Conservation (phyloP, 2,329 filamentous ascomycete species). For the Penicillium sp. region DNA sequence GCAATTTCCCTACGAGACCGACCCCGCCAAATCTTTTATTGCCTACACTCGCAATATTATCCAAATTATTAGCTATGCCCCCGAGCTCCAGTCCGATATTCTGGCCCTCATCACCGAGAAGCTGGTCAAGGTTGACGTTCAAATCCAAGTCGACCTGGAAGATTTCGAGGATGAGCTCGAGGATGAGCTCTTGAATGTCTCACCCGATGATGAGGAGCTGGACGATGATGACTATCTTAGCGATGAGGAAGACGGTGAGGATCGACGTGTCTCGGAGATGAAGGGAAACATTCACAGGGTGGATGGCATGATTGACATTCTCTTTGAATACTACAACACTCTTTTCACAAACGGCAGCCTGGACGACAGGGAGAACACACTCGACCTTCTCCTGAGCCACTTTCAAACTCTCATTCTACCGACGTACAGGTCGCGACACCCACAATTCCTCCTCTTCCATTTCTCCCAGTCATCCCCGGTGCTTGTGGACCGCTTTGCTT, state of each 20-base stretch:
- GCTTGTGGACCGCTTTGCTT: slow-evolving; percentile 76
- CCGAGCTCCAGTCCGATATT: slow-evolving; percentile 72
- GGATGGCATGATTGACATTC: slow-evolving; percentile 78
- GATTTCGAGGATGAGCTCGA: slow-evolving; percentile 86
- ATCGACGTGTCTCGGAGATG: slow-evolving; percentile 58
- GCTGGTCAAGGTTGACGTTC: slow-evolving; percentile 88
- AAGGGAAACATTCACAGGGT: slow-evolving; percentile 85
- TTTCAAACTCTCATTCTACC: slow-evolving; percentile 85
- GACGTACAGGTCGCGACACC: slow-evolving; percentile 85
- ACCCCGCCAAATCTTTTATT: slow-evolving; percentile 72
- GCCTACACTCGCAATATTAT: slow-evolving; percentile 85
- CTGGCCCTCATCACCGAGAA: slow-evolving; percentile 77
- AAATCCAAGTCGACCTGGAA: slow-evolving; percentile 89
- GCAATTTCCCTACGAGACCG: slow-evolving; percentile 71
- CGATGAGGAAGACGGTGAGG: slow-evolving; percentile 50
- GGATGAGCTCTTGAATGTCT: slow-evolving; percentile 54
- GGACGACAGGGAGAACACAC: slow-evolving; percentile 63
- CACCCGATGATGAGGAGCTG: slow-evolving; percentile 37
- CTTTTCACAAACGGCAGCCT: slow-evolving; percentile 65
- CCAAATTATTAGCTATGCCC: slow-evolving; percentile 68
- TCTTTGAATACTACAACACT: slow-evolving; percentile 77
- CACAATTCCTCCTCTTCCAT: slow-evolving; percentile 93
- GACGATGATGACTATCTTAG: slow-evolving; percentile 63
- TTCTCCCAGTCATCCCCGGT: slow-evolving; percentile 77
- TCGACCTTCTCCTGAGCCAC: slow-evolving; percentile 74